A percentile compares a stretch with the other conserved stretches of the same genome.
phyloP scores from a whole-genome alignment of 2,329 filamentous ascomycete species.

The Microthyrium microscopicum region DNA sequence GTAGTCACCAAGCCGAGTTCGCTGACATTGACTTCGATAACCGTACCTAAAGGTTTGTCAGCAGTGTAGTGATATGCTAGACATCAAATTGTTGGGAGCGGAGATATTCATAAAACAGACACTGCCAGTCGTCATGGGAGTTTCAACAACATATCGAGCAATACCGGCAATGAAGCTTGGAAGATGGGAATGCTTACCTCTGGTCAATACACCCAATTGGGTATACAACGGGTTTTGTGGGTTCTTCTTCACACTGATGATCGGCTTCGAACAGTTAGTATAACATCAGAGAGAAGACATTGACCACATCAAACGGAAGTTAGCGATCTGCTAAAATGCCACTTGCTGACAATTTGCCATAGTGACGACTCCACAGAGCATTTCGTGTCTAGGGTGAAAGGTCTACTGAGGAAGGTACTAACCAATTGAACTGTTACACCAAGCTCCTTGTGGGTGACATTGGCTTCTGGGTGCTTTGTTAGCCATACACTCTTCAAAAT shows the following conservation, averaged over 20 bases:
- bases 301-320: not conserved
- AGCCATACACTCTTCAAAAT: slow-evolving; percentile 34
- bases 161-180: slow-evolving; percentile 29
- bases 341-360: no score
- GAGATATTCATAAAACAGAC: no score
- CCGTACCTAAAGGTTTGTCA: slow-evolving; percentile 16
- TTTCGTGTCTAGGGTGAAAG: no score
- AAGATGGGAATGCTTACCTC: no score
- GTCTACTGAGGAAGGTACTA: no score
- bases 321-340: no score
- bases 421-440: slow-evolving; percentile 76
- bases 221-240: slow-evolving; percentile 84
- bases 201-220: slow-evolving; percentile 75
- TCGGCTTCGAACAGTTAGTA: no score
- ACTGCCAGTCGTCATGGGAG: no score
- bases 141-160: not conserved
- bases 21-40: slow-evolving; percentile 82
- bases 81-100: not conserved
- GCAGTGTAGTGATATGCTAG: not conserved
- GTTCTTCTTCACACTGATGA: slow-evolving; percentile 59
- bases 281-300: not conserved
- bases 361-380: no score
- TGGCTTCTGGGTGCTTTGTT: no score
- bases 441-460: slow-evolving; percentile 63
- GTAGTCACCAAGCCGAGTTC: slow-evolving; percentile 85